Evolutionary conservation across 176 grass and related monocot genomes (phyloP), one percentile per base, ranked within the genome.

Genomic region (Oryza glumipatula): DNA sequence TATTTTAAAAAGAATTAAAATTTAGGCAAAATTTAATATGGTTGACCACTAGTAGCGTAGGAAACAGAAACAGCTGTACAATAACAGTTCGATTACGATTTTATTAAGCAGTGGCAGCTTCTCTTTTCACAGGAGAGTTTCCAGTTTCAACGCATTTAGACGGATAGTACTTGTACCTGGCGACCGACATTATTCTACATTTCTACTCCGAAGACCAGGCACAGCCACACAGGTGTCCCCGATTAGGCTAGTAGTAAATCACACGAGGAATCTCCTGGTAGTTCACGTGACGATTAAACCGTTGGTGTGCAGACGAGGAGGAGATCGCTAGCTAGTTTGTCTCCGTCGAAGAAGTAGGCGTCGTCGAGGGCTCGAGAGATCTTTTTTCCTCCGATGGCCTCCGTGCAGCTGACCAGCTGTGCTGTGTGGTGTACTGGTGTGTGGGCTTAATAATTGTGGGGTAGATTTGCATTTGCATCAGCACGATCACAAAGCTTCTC

Each of bases 211-310:
- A 52, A 16, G 45, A 12, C 2, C 47, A 36, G 66, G n/a, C 58
- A 6, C 73, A 61, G 67, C 83, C 79, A 74, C n/a, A 86, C 88
- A 86, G 58, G 84, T 90, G 84, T 83, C 88, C 88, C 36, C 41
- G 19, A 8, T n/a, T 76, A 70, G 65, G 82, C 26, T 82, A 82
- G 58, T 82, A 82, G 58, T 7, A 63, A 63, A 64, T 58, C 52
- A 24, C 52, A 9, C 64, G 5, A 70, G 65, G 74, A 65, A 86
- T 65, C 68, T 63, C 44, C 43, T 76, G 63, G 39, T 78, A 78
- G 24, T 78, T 90, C 79, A 90, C 83, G 88, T 90, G 88, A 82
- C 32, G 6, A 30, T 74, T 78, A 21, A 21, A 14, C 61, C 81
- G 3, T 35, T 71, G 69, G 16, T 45, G 73, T 60, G 78, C 80